Base-by-base conservation (phyloP, 495 filamentous ascomycete genomes). In the Podospora sp. region DNA sequence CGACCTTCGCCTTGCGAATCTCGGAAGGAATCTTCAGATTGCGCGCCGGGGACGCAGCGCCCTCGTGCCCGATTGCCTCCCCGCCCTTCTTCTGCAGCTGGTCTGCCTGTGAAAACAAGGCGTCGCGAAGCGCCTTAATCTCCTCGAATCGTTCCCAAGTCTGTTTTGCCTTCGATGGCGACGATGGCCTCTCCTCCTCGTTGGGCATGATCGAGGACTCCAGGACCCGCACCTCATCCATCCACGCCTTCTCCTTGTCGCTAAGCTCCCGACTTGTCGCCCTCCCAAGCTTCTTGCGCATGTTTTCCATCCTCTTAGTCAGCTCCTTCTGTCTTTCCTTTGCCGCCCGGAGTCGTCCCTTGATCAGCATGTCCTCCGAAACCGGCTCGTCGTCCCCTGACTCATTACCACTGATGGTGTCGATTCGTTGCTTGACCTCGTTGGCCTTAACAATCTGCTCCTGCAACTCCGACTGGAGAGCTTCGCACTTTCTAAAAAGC, bases 401-500 rank as follows among this genome's bases (percentile, higher is more conserved):
- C 67, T 89, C 86, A 60, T 88, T 85, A 27, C 89, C 89, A 1
- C 85, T 87, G 27, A 92, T 81, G 8, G 77, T 79, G 65, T 93
- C 89, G 60, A 94, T 85, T 46, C 86, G 84, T 50, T 83, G 78
- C 36, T 87, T 88, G 5, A 90, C 84, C 75, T 91, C 86, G n/a
- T 86, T 85, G 5, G 88, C 84, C 68, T 88, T 87, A 66, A 75
- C 81, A 53, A 96, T 82, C 74, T 96, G 93, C 36, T 89, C 86
- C 27, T 79, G 77, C 60, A 96, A 82, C 75, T 96, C 92, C 1
- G 81, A 80, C 71, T 87, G 88, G 50, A 97, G 78, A 16, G 89
- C 81, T 71, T 92, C 86, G 70, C 91, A 94, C 24, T 90, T 85
- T 18, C 88, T 84, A 80, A 96, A 96, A 9, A 97, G 81, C 71